Conservation (phyloP, 2,329 filamentous ascomycete species). For the Trichoderma endophyticum region DNA sequence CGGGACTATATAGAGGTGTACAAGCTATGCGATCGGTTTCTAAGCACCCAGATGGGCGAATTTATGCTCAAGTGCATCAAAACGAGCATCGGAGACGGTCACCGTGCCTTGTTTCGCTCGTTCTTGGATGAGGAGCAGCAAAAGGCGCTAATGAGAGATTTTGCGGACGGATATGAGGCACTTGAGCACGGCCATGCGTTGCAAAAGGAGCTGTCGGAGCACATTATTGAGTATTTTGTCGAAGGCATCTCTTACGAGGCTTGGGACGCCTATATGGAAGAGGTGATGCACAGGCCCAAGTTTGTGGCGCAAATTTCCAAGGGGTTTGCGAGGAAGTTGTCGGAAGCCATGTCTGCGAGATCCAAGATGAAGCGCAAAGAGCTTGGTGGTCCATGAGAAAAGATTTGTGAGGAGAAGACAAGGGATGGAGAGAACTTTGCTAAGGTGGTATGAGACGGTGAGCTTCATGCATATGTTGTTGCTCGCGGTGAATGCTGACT, state of each 20-base stretch:
- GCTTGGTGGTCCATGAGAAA: conserved; percentile 23
- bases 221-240: conserved; percentile 34
- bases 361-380: conserved; percentile 33
- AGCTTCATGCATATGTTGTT: background rate
- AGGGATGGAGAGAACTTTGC: background rate
- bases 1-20: conserved; percentile 36
- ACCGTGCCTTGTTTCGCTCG: conserved; percentile 33
- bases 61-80: conserved; percentile 33
- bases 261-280: conserved; percentile 28
- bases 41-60: conserved; percentile 29
- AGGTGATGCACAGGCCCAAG: conserved; percentile 28
- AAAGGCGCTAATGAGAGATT: conserved; percentile 31
- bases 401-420: background rate
- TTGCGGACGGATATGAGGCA: conserved; percentile 36
- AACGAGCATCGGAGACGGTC: conserved; percentile 31
- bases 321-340: conserved; percentile 32
- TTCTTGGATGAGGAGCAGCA: conserved; percentile 29
- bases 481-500: background rate
- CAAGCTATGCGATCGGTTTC: conserved; percentile 37
- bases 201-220: conserved; percentile 25
- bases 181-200: conserved; percentile 24
- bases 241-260: conserved; percentile 30
- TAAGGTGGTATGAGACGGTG: background rate
- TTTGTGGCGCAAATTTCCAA: conserved; percentile 33
- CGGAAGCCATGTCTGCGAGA: conserved; percentile 20